phyloP scores from a whole-genome alignment of 2,329 filamentous ascomycete genomes.

The Capronia americana region DNA sequence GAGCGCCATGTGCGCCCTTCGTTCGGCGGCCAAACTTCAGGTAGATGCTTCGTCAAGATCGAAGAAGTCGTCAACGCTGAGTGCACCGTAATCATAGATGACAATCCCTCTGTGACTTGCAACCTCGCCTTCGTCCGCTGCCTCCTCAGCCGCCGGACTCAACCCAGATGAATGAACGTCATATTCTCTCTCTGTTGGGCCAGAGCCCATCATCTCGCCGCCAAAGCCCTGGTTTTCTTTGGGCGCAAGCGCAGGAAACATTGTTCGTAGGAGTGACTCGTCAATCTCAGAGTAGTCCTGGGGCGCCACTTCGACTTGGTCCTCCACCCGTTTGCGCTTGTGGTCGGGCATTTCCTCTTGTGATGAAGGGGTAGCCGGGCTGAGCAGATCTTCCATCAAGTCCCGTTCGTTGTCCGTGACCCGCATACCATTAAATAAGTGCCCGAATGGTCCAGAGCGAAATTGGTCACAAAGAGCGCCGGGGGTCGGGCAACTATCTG shows the following conservation, averaged over 20 bases:
- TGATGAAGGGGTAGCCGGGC: neutral
- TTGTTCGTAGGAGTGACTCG: slow-evolving; percentile 15
- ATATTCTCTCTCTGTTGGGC: slow-evolving; percentile 1
- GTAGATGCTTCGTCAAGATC: slow-evolving; percentile 31
- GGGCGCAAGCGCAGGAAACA: slow-evolving; percentile 4
- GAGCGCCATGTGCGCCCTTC: neutral
- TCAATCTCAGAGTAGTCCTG: slow-evolving; percentile 17
- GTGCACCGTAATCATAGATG: slow-evolving; percentile 25
- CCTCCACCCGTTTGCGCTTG: slow-evolving; percentile 5
- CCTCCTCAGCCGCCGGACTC: slow-evolving; percentile 23
- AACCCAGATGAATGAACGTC: slow-evolving; percentile 35
- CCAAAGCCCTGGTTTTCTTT: neutral
- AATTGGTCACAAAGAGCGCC: slow-evolving; percentile 26
- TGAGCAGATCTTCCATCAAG: slow-evolving; percentile 33
- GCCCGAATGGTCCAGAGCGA: slow-evolving; percentile 27
- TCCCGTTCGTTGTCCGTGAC: slow-evolving; percentile 34
- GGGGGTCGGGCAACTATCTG: slow-evolving; percentile 27
- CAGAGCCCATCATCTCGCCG: neutral
- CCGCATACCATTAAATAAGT: slow-evolving; percentile 31
- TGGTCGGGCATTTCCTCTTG: neutral
- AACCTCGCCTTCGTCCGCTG: slow-evolving; percentile 10
- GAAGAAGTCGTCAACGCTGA: slow-evolving; percentile 35
- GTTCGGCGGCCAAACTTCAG: neutral
- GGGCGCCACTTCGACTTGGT: slow-evolving; percentile 6
- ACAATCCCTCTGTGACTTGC: slow-evolving; percentile 23